Conservation (phyloP, 495 filamentous ascomycete species). For the Talaromyces liani region DNA sequence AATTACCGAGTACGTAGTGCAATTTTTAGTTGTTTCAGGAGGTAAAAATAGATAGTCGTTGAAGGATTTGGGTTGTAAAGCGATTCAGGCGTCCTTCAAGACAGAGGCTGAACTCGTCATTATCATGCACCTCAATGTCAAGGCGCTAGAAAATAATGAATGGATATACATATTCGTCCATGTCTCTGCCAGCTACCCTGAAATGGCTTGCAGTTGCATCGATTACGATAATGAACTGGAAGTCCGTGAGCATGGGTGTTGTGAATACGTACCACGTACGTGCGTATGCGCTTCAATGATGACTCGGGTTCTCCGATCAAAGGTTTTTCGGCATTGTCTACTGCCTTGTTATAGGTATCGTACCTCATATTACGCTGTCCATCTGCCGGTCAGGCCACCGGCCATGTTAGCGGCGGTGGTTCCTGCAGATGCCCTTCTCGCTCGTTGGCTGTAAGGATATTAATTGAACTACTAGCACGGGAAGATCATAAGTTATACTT, state of each 20-base stretch:
- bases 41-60: not conserved
- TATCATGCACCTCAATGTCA: not conserved
- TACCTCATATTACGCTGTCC: not conserved
- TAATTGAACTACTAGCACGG: not conserved
- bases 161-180: not conserved
- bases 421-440: not conserved
- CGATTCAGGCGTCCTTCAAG: not conserved
- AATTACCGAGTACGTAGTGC: not conserved
- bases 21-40: not conserved
- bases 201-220: not conserved
- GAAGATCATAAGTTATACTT: not conserved
- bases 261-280: not conserved
- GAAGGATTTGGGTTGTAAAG: not conserved
- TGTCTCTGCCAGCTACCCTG: not conserved
- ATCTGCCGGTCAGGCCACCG: slow-evolving; percentile 3
- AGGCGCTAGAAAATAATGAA: not conserved
- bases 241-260: not conserved
- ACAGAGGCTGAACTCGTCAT: not conserved
- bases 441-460: not conserved
- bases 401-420: not conserved
- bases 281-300: not conserved
- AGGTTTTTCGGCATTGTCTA: not conserved
- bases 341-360: not conserved
- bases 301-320: not conserved
- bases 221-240: not conserved